Evolutionary conservation across 768 basidiomycete genomes (phyloP).

Genomic region (Podaxis rugospora): DNA sequence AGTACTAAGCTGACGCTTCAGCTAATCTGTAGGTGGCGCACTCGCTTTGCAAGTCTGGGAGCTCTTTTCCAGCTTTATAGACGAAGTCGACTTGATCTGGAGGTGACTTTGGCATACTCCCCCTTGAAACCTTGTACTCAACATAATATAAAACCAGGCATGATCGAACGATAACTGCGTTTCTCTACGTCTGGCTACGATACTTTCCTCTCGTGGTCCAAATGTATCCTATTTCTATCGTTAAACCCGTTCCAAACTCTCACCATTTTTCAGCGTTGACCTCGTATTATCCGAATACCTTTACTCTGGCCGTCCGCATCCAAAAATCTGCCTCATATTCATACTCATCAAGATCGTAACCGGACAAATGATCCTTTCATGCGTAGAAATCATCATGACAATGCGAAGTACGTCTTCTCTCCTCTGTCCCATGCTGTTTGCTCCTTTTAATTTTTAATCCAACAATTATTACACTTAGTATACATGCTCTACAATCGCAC

Average conservation of each 20-base stretch:
- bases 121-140: not conserved
- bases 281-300: slow-evolving; percentile 8
- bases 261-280: slow-evolving; percentile 7
- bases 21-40: slow-evolving; percentile 13
- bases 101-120: slow-evolving; percentile 6
- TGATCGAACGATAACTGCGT: slow-evolving; percentile 8
- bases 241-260: not conserved
- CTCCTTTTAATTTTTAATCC: not conserved
- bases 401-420: slow-evolving; percentile 13
- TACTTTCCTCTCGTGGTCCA: slow-evolving; percentile 16
- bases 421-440: too few relatives aligned
- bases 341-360: slow-evolving; percentile 12
- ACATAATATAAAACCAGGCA: not conserved
- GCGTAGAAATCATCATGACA: slow-evolving; percentile 19
- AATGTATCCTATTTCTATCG: slow-evolving; percentile 11
- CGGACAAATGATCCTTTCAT: slow-evolving; percentile 12
- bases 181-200: slow-evolving; percentile 16
- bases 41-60: slow-evolving; percentile 19
- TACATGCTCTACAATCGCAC: not conserved
- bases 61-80: slow-evolving; percentile 10
- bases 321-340: not conserved
- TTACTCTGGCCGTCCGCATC: not conserved
- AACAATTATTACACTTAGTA: not conserved
- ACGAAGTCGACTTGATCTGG: slow-evolving; percentile 21
- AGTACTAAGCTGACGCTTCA: not conserved